Percentiles rank a stretch among this genome's conserved stretches.
Evolutionary conservation across 495 filamentous ascomycete species (phyloP).

Genomic region (Rhypophila decipiens): DNA sequence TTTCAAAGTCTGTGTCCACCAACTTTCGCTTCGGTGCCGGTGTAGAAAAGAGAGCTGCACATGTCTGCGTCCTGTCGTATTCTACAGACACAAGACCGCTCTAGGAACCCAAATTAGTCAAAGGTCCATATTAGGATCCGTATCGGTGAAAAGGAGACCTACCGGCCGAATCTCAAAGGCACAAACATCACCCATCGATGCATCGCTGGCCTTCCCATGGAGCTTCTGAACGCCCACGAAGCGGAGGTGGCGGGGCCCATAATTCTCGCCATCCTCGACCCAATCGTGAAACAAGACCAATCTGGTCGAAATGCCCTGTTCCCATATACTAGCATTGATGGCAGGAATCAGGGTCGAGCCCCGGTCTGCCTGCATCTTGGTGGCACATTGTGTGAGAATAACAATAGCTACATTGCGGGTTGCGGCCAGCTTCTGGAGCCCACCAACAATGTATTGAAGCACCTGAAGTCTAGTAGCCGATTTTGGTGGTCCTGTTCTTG

Average conservation of each 20-base stretch:
- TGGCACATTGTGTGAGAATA: conserved; percentile 64
- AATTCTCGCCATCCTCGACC: conserved; percentile 14
- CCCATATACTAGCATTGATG: conserved; percentile 63
- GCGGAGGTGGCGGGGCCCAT: conserved; percentile 23
- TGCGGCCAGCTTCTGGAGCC: conserved; percentile 62
- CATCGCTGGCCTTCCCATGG: conserved; percentile 27
- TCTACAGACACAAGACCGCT: conserved; percentile 20
- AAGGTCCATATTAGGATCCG: conserved; percentile 12
- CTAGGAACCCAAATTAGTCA: conserved; percentile 5
- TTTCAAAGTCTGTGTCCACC: conserved; percentile 35
- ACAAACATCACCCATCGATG: conserved; percentile 22
- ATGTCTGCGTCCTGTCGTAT: conserved; percentile 17
- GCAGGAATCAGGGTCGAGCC: conserved; percentile 65
- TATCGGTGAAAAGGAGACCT: conserved; percentile 12
- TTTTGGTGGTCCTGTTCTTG: conserved; percentile 28
- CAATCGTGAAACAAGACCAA: conserved; percentile 69
- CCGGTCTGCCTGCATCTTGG: conserved; percentile 54
- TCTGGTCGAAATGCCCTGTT: conserved; percentile 57
- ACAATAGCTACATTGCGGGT: conserved; percentile 61
- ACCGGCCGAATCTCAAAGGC: conserved; percentile 37
- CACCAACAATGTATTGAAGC: conserved; percentile 39
- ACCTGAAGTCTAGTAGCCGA: conserved; percentile 35
- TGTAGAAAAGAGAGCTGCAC: conserved; percentile 21
- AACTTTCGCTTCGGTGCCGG: conserved; percentile 39
- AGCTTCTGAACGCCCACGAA: conserved; percentile 41